Base-by-base conservation (phyloP, 2,329 filamentous ascomycete genomes). In the Hypoxylon sp. region DNA sequence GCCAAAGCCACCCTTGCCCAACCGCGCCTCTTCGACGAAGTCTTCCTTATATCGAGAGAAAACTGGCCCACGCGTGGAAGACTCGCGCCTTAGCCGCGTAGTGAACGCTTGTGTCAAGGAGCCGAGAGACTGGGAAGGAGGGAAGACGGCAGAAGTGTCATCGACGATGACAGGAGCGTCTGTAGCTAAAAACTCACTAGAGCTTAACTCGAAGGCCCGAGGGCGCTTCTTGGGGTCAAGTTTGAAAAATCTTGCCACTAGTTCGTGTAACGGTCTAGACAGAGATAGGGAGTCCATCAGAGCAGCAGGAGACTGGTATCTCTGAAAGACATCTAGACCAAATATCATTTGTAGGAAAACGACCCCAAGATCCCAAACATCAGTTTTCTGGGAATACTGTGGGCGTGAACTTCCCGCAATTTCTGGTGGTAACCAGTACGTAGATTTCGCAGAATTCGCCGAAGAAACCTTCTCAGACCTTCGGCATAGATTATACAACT, bases 341-440 rank as follows among this genome's bases (percentile, higher is more conserved):
- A 98, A 95, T 3, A 96, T 87, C 94, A 98, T 98, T 78, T 99
- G 95, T 42, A 97, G 80, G 74, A 98, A 92, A 4, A 98, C 88
- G 31, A 98, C 89, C 3, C 96, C 96, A 74, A 99, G 90, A 72
- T 98, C 93, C 96, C 96, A 99, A 8, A 98, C 88, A 78, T 98
- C 96, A 0, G 94, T 93, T 78, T 97, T 97, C 74, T 87, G 87
- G 1, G 87, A 90, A 81, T 91, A 85, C 78, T 91, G 84, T 31
- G 86, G 86, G 29, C 87, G 90, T 66, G 86, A 88, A 0, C 84
- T 86, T 51, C 83, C 86, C 31, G 88, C 87, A 55, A 94, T 86
- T 80, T 97, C 94, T 1, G 94, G 92, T 1, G 94, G 90, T 5
- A 92, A 81, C 94, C 94, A 97, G 72, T 94, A 93, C 1, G 91